Evolutionary conservation across 441 rosid species (phyloP).

Genomic region (Sinapis alba): DNA sequence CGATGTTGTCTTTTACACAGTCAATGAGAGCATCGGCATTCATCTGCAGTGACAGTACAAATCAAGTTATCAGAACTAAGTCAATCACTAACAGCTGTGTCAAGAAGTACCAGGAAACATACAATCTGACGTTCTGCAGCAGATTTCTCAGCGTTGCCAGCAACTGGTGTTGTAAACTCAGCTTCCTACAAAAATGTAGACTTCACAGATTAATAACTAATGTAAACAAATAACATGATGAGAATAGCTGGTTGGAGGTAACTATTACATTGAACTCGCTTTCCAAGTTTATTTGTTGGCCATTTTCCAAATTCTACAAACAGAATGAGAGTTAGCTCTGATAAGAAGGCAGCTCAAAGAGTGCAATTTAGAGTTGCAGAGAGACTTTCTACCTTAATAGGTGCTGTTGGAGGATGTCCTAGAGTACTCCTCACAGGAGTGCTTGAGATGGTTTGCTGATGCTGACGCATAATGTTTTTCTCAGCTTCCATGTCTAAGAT

Average conservation of each 20-base stretch:
- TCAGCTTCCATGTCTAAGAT: conserved; percentile 87
- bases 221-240: neutral
- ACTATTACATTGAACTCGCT: conserved; percentile 59
- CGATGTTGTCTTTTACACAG: conserved; percentile 72
- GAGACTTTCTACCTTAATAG: conserved; percentile 47
- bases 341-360: neutral
- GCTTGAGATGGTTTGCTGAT: conserved; percentile 64
- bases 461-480: conserved; percentile 79
- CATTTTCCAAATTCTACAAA: conserved; percentile 84
- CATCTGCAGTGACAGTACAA: conserved; percentile 64
- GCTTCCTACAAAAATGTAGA: conserved; percentile 56
- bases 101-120: conserved; percentile 44
- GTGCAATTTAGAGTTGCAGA: neutral
- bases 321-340: conserved; percentile 15
- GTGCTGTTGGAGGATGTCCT: conserved; percentile 61
- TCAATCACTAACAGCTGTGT: conserved; percentile 12
- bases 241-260: conserved; percentile 23
- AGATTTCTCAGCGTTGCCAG: conserved; percentile 76
- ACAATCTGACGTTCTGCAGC: conserved; percentile 86
- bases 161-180: conserved; percentile 67
- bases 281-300: conserved; percentile 66
- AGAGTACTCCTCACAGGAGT: conserved; percentile 60
- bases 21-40: conserved; percentile 82
- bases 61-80: conserved; percentile 19
- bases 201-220: conserved; percentile 24